Percentiles rank a stretch among this genome's conserved stretches.
Conservation (phyloP, 1,284 basidiomycete genomes). For the Leucoagaricus sp. region DNA sequence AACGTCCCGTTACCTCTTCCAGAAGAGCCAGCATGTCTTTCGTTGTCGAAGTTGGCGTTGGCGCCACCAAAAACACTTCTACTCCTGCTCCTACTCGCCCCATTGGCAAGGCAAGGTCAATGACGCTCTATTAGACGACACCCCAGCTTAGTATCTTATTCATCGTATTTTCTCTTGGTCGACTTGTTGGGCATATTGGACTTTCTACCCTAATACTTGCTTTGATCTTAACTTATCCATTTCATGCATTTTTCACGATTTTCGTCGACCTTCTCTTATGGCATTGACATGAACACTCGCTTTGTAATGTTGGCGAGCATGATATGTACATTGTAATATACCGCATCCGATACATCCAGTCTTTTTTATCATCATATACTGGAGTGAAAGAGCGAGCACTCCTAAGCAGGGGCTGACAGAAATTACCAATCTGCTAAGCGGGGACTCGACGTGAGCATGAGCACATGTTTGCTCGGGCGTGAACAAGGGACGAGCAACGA, state of each 20-base stretch:
- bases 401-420: no score
- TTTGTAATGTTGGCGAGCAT: neutral
- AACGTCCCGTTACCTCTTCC: constrained; percentile 8
- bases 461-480: no score
- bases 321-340: constrained; percentile 3
- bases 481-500: no score
- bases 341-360: no score
- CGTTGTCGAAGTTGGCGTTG: constrained; percentile 7
- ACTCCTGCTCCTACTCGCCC: neutral
- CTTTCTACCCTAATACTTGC: neutral
- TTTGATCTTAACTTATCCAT: constrained; percentile 9
- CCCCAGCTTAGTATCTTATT: neutral
- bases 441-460: no score
- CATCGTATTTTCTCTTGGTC: neutral
- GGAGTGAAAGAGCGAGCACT: no score
- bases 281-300: neutral
- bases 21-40: constrained; percentile 15
- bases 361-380: no score
- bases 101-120: constrained; percentile 10
- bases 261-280: neutral
- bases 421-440: no score
- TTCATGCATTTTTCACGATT: neutral
- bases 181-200: constrained; percentile 3
- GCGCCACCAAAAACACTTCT: neutral
- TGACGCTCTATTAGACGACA: constrained; percentile 11